Conservation (phyloP, 768 basidiomycete species). For the Kwoniella mangroviensis region DNA sequence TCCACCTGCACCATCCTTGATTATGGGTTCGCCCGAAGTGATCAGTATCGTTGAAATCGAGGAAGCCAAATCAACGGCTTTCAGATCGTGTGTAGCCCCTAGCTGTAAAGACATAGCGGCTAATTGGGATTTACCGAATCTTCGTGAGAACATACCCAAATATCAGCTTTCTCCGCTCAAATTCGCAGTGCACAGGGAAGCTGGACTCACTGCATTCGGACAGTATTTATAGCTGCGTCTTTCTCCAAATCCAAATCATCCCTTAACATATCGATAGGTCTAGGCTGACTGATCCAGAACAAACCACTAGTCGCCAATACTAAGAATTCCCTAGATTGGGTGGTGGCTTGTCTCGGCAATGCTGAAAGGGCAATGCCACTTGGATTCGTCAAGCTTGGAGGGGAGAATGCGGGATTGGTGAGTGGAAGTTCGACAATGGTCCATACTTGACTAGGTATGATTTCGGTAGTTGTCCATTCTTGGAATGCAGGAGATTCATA, state of each 20-base stretch:
- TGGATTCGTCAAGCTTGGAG: conserved; percentile 13
- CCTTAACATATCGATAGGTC: conserved; percentile 81
- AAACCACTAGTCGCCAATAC: conserved; percentile 86
- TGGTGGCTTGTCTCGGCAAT: conserved; percentile 36
- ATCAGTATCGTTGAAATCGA: conserved; percentile 35
- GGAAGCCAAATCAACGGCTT: conserved; percentile 34
- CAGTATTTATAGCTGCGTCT: conserved; percentile 78
- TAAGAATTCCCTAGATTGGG: conserved; percentile 60
- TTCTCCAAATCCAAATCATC: conserved; percentile 82
- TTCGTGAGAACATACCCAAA: not conserved
- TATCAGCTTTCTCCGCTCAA: too few relatives aligned
- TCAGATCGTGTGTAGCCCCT: conserved; percentile 32
- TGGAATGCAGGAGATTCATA: conserved; percentile 31
- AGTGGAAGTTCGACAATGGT: conserved; percentile 42
- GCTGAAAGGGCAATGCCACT: conserved; percentile 35
- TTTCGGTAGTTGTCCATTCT: conserved; percentile 33
- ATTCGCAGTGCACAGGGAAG: too few relatives aligned
- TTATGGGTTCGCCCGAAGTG: conserved; percentile 32
- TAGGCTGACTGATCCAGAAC: conserved; percentile 76
- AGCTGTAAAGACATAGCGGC: conserved; percentile 44
- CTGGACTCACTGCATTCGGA: conserved; percentile 71
- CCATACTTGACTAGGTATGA: conserved; percentile 46
- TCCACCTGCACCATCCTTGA: conserved; percentile 59
- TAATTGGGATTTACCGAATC: conserved; percentile 46
- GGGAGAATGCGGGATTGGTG: conserved; percentile 32